Evolutionary conservation across 352 stramenopile genomes (phyloP).

Genomic region (Phytophthora boehmeriae): DNA sequence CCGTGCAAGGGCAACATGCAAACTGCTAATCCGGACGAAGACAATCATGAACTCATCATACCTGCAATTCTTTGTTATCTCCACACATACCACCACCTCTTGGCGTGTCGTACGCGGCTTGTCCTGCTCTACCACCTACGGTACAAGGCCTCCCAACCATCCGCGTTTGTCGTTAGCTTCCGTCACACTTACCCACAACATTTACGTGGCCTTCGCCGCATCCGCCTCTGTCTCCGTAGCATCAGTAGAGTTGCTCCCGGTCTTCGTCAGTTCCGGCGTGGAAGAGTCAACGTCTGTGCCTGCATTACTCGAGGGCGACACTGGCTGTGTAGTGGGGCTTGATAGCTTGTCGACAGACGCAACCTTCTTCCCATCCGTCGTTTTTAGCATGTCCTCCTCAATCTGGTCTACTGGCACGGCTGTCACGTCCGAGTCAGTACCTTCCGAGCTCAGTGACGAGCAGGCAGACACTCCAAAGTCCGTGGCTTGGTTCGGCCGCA

Average conservation of each 20-base stretch:
- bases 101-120: constrained; percentile 22
- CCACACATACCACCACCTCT: constrained; percentile 23
- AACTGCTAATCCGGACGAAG: not conserved
- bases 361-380: constrained; percentile 11
- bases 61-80: constrained; percentile 26
- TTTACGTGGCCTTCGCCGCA: constrained; percentile 25
- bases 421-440: constrained; percentile 29
- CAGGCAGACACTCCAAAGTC: constrained; percentile 68
- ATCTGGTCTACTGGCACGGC: constrained; percentile 39
- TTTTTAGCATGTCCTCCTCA: constrained; percentile 25
- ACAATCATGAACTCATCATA: constrained; percentile 24
- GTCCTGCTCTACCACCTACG: constrained; percentile 23
- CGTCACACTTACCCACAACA: constrained; percentile 26
- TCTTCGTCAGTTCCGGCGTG: constrained; percentile 24
- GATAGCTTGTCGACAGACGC: constrained; percentile 12
- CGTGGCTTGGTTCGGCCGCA: constrained; percentile 68
- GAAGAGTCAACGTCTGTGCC: constrained; percentile 23
- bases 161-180: constrained; percentile 20
- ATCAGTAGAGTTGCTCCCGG: constrained; percentile 21
- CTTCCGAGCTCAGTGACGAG: constrained; percentile 63
- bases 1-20: too few relatives aligned
- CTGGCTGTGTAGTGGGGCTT: constrained; percentile 22
- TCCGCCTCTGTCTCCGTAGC: constrained; percentile 14
- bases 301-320: constrained; percentile 33
- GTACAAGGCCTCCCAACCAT: constrained; percentile 3